Base-by-base conservation (phyloP, 2,329 filamentous ascomycete species). In the Xylaria arbuscula region DNA sequence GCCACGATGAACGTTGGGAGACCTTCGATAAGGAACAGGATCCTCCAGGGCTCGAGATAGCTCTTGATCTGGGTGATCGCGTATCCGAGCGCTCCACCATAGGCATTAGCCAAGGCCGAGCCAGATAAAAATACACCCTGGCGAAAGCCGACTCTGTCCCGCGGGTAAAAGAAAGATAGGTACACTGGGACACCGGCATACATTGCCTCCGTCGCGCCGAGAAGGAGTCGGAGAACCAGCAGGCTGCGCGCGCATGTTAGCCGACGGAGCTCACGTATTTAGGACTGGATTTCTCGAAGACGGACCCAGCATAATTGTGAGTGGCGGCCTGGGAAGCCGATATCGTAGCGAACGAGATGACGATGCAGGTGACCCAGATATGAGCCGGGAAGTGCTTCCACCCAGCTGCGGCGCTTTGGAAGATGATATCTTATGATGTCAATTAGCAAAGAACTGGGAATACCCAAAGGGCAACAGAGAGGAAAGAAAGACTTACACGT, bases 151-250 rank as follows among this genome's bases (percentile, higher is more conserved):
- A 89, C 78, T 71, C 87, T 86, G 42, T 86, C 81, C 15, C 88
- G 80, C 8, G 86, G 82, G 73, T 90, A 90, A 79, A 89, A 88
- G 76, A 88, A 88, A 0, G 83, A 85, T 0, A 88, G 76, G 15
- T 79, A 80, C 11, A 75, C 63, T 76, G 82, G 72, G 78, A 84
- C 42, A 79, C 79, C 15, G 77, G 82, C 72, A 19, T 74, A 74
- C 70, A 74, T 72, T 19, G 82, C 81, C 69, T 84, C 83, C 65
- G 80, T 77, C 15, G 81, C 78, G 32, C 82, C 82, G 0, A 84
- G 76, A 13, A 84, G 74, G 54, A 83, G 82, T 2, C 83, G 78
- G n/a, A 82, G 72, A 0, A 79, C 81, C 1, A 81, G 77, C 1
- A 83, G 51, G 4, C 70, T 72, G 19, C 48, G 15, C 13, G 22